Evolutionary conservation across 1,284 basidiomycete species (phyloP).

Genomic region (Thelephora terrestris): DNA sequence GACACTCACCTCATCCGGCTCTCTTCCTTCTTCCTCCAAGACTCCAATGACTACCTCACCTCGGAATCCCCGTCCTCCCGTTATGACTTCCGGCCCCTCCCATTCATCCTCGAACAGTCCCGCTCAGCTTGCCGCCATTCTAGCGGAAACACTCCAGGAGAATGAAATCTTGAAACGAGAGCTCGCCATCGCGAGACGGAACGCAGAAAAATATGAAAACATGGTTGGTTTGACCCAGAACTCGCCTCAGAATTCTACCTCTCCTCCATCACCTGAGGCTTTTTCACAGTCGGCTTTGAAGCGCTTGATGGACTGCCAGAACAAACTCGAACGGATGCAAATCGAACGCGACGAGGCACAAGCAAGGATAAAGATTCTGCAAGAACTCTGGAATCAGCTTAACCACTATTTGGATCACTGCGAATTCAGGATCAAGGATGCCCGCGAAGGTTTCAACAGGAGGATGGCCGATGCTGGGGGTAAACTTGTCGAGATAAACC

Average conservation of each 20-base stretch:
- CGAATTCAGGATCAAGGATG: slow-evolving; percentile 39
- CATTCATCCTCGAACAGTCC: slow-evolving; percentile 21
- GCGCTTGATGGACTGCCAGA: slow-evolving; percentile 35
- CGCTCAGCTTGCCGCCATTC: slow-evolving; percentile 45
- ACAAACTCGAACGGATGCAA: slow-evolving; percentile 39
- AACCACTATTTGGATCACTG: slow-evolving; percentile 36
- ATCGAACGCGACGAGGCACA: slow-evolving; percentile 46
- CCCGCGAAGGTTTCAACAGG: slow-evolving; percentile 37
- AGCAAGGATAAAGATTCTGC: slow-evolving; percentile 35
- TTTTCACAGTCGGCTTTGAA: slow-evolving; percentile 14
- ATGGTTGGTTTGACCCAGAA: slow-evolving; percentile 27
- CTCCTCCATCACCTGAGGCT: slow-evolving; percentile 11
- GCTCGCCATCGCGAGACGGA: slow-evolving; percentile 28
- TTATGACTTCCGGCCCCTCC: slow-evolving; percentile 3
- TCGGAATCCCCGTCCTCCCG: not conserved
- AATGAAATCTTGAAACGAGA: slow-evolving; percentile 40
- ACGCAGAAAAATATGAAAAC: slow-evolving; percentile 46
- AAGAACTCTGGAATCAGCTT: slow-evolving; percentile 45
- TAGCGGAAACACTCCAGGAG: slow-evolving; percentile 41
- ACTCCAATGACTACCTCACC: not conserved
- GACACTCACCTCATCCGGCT: slow-evolving; percentile 7
- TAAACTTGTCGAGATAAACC: slow-evolving; percentile 23
- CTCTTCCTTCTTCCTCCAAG: slow-evolving; percentile 4
- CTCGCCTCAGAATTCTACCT: slow-evolving; percentile 12
- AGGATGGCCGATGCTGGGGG: slow-evolving; percentile 36